Conservation (phyloP, 331 rosid genomes). For the Cydonia oblonga region DNA sequence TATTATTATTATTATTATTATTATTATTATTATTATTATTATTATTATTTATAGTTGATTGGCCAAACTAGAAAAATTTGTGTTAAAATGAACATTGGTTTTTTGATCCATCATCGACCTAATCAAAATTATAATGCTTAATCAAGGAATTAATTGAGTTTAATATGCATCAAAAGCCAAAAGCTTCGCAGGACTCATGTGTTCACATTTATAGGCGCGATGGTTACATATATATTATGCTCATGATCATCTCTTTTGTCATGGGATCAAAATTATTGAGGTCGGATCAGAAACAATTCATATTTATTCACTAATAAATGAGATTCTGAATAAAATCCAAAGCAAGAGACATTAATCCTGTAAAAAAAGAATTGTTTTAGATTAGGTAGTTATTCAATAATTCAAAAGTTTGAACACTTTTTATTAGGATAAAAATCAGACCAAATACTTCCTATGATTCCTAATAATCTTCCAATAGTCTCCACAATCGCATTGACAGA, state of each 20-base stretch:
- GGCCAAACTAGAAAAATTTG: slow-evolving; percentile 2
- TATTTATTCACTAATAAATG: not conserved
- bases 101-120: slow-evolving; percentile 23
- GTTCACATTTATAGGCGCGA: not conserved
- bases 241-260: slow-evolving; percentile 15
- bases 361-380: slow-evolving; percentile 15
- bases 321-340: slow-evolving; percentile 13
- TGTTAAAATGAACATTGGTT: slow-evolving; percentile 4
- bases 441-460: slow-evolving; percentile 33
- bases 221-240: not conserved
- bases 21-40: not conserved
- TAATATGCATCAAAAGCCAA: slow-evolving; percentile 30
- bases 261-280: slow-evolving; percentile 10
- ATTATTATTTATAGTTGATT: not conserved
- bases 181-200: slow-evolving; percentile 32
- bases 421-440: slow-evolving; percentile 19
- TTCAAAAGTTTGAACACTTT: slow-evolving; percentile 18
- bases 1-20: not conserved
- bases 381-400: slow-evolving; percentile 20
- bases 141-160: slow-evolving; percentile 27
- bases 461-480: slow-evolving; percentile 29
- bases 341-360: not conserved
- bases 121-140: slow-evolving; percentile 18
- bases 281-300: slow-evolving; percentile 15
- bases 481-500: slow-evolving; percentile 34